Evolutionary conservation across 2,329 filamentous ascomycete species (phyloP), one percentile per base, ranked within the genome.

Genomic region (Cucurbitaria berberidis): DNA sequence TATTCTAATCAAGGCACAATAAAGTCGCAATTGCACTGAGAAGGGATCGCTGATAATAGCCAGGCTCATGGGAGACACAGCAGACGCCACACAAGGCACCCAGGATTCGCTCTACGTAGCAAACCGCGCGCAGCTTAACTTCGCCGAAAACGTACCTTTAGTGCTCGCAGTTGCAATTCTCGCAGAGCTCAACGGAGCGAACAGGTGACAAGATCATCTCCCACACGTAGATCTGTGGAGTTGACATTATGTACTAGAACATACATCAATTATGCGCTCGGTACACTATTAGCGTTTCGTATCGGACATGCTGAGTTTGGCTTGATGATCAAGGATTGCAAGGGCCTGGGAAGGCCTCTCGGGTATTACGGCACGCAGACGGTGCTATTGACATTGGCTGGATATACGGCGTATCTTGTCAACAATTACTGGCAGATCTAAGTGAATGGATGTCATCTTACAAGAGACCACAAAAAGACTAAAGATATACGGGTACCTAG

Each of bases 121-220:
- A 6, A 65, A 58, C 10, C 72, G 78, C 32, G 64, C 68, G 24
- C 75, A 79, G 48, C 55, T 64, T 26, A 80, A 80, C 48, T 81
- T 78, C 57, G 51, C 74, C 29, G 78, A 80, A 58, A 79, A 77
- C 48, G 76, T 79, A 15, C 77, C 78, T 1, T 48, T 79, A 8
- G 72, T 74, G 3, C 63, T 80, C 24, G 55, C 70, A 3, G 45
- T 79, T 13, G 68, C 74, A 3, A 59, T 73, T n/a, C 50, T 79
- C 13, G 77, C 75, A 19, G 78, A 81, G 60, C 53, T 79, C n/a
- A 80, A 80, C 49, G 78, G 78, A 15, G 78, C 70, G 6, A 69
- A 77, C 39, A 57, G 74, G 62, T 70, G 63, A 32, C 40, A 11
- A 9, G 42, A 18, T 8, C 9, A 9, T 26, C 9, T 3, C 6